These are phyloP conservation scores for Ceratocystis cacaofunesta DNA, from an alignment of 2,329 filamentous ascomycete genomes.

Conservation along the genomic window DNA sequence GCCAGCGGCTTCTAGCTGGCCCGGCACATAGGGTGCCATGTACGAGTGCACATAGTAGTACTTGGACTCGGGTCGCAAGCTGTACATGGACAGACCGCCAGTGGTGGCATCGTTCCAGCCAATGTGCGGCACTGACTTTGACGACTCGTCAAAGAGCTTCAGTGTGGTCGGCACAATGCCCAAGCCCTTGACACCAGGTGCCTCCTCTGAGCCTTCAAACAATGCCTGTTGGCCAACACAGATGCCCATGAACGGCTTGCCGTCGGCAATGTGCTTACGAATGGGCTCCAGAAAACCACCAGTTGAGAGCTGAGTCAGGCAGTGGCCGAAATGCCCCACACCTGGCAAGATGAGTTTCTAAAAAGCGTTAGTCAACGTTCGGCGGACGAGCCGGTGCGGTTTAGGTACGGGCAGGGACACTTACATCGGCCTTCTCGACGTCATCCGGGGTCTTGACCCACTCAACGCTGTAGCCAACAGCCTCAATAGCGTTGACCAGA, in stretches of 20 bases:
- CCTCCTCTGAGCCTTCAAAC: constrained; percentile 74
- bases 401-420: constrained; percentile 17
- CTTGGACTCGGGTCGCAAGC: constrained; percentile 65
- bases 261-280: constrained; percentile 63
- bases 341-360: constrained; percentile 90
- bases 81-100: constrained; percentile 48
- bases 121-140: constrained; percentile 95
- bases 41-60: constrained; percentile 99
- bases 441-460: constrained; percentile 81
- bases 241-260: constrained; percentile 97
- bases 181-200: constrained; percentile 55
- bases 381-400: neutral
- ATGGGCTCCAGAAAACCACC: constrained; percentile 78
- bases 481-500: constrained; percentile 93
- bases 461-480: constrained; percentile 80
- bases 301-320: constrained; percentile 65
- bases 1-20: constrained; percentile 61
- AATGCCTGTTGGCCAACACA: constrained; percentile 89
- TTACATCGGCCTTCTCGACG: constrained; percentile 69
- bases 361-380: constrained; percentile 12
- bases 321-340: constrained; percentile 96
- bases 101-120: constrained; percentile 90
- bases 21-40: constrained; percentile 59
- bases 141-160: constrained; percentile 57
- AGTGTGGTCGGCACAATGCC: constrained; percentile 58